Evolutionary conservation across 1,284 basidiomycete species (phyloP).

Genomic region (Pseudozyma thailandica): DNA sequence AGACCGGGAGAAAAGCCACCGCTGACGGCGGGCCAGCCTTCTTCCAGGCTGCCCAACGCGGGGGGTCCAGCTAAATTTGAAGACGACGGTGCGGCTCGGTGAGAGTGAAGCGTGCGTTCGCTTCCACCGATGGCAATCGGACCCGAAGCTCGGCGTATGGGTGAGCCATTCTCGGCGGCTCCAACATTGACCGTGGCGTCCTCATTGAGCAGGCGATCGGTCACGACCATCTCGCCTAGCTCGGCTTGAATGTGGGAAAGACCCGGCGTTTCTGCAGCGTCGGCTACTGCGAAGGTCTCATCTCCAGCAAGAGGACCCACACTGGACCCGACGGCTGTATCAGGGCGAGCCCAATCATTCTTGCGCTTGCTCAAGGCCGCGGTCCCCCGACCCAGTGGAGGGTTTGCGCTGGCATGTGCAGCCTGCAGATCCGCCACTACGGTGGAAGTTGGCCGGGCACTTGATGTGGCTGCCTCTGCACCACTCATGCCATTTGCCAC

Average conservation of each 20-base stretch:
- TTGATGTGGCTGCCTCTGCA: background rate
- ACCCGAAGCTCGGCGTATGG: slow-evolving; percentile 30
- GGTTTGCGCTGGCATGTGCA: slow-evolving; percentile 8
- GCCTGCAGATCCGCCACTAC: slow-evolving; percentile 13
- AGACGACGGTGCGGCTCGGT: slow-evolving; percentile 9
- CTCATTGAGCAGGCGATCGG: slow-evolving; percentile 36
- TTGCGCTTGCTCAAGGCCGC: slow-evolving; percentile 31
- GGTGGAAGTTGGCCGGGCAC: background rate
- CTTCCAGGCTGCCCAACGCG: slow-evolving; percentile 19
- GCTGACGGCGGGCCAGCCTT: slow-evolving; percentile 25
- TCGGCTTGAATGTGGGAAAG: slow-evolving; percentile 10
- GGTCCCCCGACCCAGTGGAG: slow-evolving; percentile 16
- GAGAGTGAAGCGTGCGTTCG: slow-evolving; percentile 19
- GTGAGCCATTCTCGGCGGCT: slow-evolving; percentile 24
- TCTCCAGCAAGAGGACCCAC: slow-evolving; percentile 32
- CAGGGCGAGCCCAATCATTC: slow-evolving; percentile 52
- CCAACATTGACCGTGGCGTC: slow-evolving; percentile 4
- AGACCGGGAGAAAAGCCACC: slow-evolving; percentile 48
- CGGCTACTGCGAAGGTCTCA: slow-evolving; percentile 25
- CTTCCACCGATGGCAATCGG: slow-evolving; percentile 29
- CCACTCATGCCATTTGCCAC: slow-evolving; percentile 7
- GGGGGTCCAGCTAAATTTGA: slow-evolving; percentile 12
- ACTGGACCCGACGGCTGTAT: slow-evolving; percentile 45
- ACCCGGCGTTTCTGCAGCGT: slow-evolving; percentile 5
- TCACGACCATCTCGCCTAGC: slow-evolving; percentile 31